phyloP scores from a whole-genome alignment of 1,139 yeast species.

The Geotrichum bryndzae region DNA sequence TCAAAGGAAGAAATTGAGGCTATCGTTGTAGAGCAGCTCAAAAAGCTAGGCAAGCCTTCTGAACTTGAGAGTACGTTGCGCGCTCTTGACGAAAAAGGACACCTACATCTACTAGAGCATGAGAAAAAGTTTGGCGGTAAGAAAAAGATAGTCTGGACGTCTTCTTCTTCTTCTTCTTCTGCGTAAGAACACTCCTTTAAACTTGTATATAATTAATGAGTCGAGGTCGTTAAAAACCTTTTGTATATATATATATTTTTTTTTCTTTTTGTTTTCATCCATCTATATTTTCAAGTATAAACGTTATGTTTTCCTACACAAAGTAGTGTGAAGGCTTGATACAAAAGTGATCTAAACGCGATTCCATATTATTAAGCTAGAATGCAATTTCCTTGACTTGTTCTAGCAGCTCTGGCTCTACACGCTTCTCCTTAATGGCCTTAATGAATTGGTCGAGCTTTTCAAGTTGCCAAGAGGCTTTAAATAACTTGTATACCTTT shows the following conservation, averaged over 20 bases:
- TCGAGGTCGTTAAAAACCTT: neutral
- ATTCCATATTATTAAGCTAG: neutral
- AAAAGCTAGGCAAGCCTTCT: slow-evolving; percentile 29
- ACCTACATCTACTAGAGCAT: slow-evolving; percentile 15
- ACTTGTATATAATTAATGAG: neutral
- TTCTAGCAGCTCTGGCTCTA: neutral
- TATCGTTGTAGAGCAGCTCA: slow-evolving; percentile 19
- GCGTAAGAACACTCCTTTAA: neutral
- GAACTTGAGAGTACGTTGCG: slow-evolving; percentile 28
- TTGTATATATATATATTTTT: neutral
- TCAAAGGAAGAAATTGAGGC: slow-evolving; percentile 15
- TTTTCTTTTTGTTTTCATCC: neutral
- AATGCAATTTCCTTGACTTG: neutral
- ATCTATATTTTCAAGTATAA: neutral
- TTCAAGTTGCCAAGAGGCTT: neutral
- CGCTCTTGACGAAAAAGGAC: slow-evolving; percentile 24
- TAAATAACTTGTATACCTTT: neutral
- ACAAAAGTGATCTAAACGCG: neutral
- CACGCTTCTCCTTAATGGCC: neutral
- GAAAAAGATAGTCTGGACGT: slow-evolving; percentile 23
- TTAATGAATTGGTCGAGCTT: neutral
- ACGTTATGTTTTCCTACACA: neutral
- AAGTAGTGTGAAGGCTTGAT: neutral
- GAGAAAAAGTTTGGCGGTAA: slow-evolving; percentile 16
- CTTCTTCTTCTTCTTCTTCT: slow-evolving; percentile 13